Percentiles rank a stretch among this genome's conserved stretches.
Conservation (phyloP, 2,329 filamentous ascomycete genomes). For the Sporothrix protearum region DNA sequence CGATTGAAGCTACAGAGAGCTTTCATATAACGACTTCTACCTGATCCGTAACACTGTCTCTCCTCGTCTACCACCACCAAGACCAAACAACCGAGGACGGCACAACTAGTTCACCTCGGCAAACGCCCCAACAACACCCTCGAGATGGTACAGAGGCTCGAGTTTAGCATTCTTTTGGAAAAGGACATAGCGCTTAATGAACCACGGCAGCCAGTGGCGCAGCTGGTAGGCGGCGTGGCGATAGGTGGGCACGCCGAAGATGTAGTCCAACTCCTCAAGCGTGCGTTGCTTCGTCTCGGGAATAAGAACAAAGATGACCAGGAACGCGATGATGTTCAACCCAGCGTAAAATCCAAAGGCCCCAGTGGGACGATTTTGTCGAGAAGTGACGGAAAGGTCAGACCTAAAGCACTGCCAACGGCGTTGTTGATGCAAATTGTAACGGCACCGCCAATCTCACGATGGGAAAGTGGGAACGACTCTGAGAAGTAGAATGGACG, state of each 20-base stretch:
- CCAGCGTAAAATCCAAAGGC: conserved; percentile 54
- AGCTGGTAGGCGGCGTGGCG: conserved; percentile 57
- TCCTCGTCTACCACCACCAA: too few species aligned
- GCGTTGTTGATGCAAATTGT: conserved; percentile 64
- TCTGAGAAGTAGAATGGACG: conserved; percentile 66
- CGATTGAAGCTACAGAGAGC: too few species aligned
- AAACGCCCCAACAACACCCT: conserved; percentile 29
- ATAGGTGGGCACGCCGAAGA: conserved; percentile 58
- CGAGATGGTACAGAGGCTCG: conserved; percentile 45
- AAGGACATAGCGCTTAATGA: conserved; percentile 57
- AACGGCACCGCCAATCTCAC: conserved; percentile 67
- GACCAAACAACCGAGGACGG: too few species aligned
- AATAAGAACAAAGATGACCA: conserved; percentile 54
- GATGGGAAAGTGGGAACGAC: conserved; percentile 65
- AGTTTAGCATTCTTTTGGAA: conserved; percentile 46
- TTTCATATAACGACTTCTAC: too few species aligned
- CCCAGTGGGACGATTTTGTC: conserved; percentile 33
- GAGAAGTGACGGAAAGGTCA: conserved; percentile 17
- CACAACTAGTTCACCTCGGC: not conserved
- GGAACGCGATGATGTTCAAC: conserved; percentile 52
- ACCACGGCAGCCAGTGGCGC: conserved; percentile 56
- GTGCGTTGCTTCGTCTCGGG: conserved; percentile 59
- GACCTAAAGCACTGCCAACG: conserved; percentile 50
- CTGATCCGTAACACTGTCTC: too few species aligned
- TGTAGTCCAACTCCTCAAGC: conserved; percentile 56